Percentiles rank a stretch among this genome's conserved stretches.
phyloP scores from a whole-genome alignment of 2,329 filamentous ascomycete species.

The Penicillium sp. region DNA sequence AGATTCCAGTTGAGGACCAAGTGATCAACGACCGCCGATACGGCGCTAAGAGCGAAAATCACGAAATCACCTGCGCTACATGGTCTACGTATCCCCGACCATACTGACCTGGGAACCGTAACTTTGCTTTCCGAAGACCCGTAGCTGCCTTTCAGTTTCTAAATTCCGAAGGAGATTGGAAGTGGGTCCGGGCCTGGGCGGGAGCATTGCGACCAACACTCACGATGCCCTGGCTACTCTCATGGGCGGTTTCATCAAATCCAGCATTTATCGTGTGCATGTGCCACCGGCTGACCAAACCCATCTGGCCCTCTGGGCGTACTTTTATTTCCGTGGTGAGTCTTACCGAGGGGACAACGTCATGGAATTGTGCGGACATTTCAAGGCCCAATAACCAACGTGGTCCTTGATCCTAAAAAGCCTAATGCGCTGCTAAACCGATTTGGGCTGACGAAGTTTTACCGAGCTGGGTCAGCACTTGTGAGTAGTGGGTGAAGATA shows the following conservation, averaged over 20 bases:
- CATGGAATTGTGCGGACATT: neutral
- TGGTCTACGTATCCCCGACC: slow-evolving; percentile 56
- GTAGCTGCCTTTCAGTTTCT: slow-evolving; percentile 59
- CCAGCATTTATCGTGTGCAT: slow-evolving; percentile 51
- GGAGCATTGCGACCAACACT: slow-evolving; percentile 55
- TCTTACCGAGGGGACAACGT: neutral
- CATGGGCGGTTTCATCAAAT: slow-evolving; percentile 52
- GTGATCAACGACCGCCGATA: slow-evolving; percentile 58
- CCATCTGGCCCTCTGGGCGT: slow-evolving; percentile 45
- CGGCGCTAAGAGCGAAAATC: slow-evolving; percentile 58
- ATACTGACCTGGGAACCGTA: slow-evolving; percentile 58
- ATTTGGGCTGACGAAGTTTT: slow-evolving; percentile 37
- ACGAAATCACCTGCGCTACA: slow-evolving; percentile 61
- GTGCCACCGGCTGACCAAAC: slow-evolving; percentile 50
- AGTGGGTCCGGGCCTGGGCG: slow-evolving; percentile 50
- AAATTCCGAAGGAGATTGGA: slow-evolving; percentile 50
- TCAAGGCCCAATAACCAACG: slow-evolving; percentile 42
- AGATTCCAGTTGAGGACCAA: slow-evolving; percentile 59
- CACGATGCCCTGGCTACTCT: no score
- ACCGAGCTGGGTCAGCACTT: slow-evolving; percentile 43
- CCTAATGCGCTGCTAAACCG: slow-evolving; percentile 40
- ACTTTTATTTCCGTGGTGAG: slow-evolving; percentile 47
- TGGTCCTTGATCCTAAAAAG: slow-evolving; percentile 38
- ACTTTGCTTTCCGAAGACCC: slow-evolving; percentile 59
- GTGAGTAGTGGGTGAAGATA: slow-evolving; percentile 41